A percentile compares a stretch with the other conserved stretches of the same genome.
Evolutionary conservation across 495 filamentous ascomycete species (phyloP).

Genomic region (Aspergillus haitiensis): DNA sequence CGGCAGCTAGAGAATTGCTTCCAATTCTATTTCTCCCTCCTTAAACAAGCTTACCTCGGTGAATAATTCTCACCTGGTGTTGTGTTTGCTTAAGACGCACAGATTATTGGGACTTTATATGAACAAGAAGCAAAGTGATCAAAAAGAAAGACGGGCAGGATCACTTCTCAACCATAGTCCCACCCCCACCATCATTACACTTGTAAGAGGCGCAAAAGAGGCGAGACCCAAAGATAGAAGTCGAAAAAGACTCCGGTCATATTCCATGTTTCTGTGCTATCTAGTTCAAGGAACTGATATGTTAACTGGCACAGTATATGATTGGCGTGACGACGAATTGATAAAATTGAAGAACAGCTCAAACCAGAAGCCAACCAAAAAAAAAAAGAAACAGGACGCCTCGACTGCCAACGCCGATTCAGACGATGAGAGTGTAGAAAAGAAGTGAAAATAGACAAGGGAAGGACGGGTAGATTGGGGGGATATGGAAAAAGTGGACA

Average conservation of each 20-base stretch:
- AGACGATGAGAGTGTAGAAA: constrained; percentile 44
- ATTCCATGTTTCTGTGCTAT: constrained; percentile 30
- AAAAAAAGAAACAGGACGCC: constrained; percentile 32
- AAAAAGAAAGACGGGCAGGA: background rate
- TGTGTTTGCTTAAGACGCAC: too few relatives aligned
- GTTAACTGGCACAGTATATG: constrained; percentile 27
- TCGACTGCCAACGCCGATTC: constrained; percentile 50
- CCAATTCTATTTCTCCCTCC: too few relatives aligned
- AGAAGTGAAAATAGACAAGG: constrained; percentile 33
- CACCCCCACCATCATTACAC: background rate
- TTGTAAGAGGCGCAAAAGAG: background rate
- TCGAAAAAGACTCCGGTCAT: constrained; percentile 20
- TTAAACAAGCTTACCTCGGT: background rate
- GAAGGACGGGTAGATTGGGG: constrained; percentile 20
- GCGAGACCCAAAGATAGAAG: background rate
- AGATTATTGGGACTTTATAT: too few relatives aligned
- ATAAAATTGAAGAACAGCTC: constrained; percentile 29
- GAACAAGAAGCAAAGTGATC: background rate
- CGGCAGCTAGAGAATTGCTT: too few relatives aligned
- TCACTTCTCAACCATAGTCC: background rate
- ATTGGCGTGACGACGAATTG: constrained; percentile 25
- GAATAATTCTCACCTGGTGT: background rate
- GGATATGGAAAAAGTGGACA: constrained; percentile 24
- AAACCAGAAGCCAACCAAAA: constrained; percentile 44
- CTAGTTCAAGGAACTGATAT: constrained; percentile 21